Percentiles rank a stretch among this genome's conserved stretches.
These are phyloP conservation scores for Plasmodium malariae DNA, from an alignment of 169 alveolate genomes.

Conservation along the genomic window DNA sequence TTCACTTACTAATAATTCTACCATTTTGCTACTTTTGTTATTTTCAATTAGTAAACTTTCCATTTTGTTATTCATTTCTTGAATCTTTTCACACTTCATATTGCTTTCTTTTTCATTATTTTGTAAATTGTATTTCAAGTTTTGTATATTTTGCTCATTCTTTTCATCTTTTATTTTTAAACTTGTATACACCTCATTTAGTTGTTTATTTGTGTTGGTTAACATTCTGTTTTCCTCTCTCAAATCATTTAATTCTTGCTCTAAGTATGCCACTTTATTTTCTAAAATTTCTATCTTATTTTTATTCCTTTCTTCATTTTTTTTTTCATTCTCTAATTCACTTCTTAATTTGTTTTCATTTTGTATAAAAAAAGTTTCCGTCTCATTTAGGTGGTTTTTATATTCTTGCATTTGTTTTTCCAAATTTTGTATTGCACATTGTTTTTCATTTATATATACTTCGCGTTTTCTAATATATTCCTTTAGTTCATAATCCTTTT, in stretches of 20 bases:
- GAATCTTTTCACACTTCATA: constrained; percentile 27
- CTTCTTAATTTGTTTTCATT: constrained; percentile 14
- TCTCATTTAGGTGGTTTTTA: constrained; percentile 15
- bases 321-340: not conserved
- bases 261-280: constrained; percentile 2
- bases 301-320: not conserved
- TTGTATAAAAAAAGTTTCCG: not conserved
- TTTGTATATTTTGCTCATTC: constrained; percentile 46
- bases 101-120: constrained; percentile 17
- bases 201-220: constrained; percentile 20
- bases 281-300: constrained; percentile 1
- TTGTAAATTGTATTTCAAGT: constrained; percentile 32
- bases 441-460: constrained; percentile 6
- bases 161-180: constrained; percentile 56
- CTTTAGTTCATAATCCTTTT: constrained; percentile 28
- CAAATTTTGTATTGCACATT: not conserved
- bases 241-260: constrained; percentile 11
- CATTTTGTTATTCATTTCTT: constrained; percentile 37
- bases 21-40: constrained; percentile 34
- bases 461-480: not conserved
- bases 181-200: not conserved
- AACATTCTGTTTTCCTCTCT: constrained; percentile 4
- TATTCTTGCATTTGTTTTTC: constrained; percentile 18
- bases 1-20: constrained; percentile 51
- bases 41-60: constrained; percentile 31